Base-by-base conservation (phyloP, 1,284 basidiomycete species). In the Heterobasidion annosum region DNA sequence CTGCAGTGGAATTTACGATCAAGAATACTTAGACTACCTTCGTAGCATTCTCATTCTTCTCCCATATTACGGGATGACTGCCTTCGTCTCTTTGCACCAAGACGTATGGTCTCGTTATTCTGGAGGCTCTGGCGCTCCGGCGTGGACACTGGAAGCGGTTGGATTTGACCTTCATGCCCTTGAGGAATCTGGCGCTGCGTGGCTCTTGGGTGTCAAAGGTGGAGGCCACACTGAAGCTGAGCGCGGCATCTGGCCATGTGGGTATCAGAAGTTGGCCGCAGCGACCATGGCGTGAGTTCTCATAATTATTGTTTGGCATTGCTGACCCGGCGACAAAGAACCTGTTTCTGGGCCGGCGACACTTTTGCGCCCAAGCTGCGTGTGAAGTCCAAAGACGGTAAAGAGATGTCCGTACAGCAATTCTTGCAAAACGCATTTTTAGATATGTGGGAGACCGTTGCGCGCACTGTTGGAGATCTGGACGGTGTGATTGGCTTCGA, bases 51-150 rank as follows among this genome's bases (percentile, higher is more conserved):
- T 99, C 6, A 76, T 79, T 0, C 68, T 93, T n/a, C 78, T 98
- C 55, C 84, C 89, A 0, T 67, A 85, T 56, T 92, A 90, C 57
- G 93, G 93, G 1, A 67, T 99, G 32, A 77, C 81, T 1, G 89
- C 88, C 3, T 93, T 96, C 63, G 79, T 99, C 13, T 82, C 81
- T 1, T 66, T 93, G 53, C 92, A 94, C 64, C 92, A 94, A 70
- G 92, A 95, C 64, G 93, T 98, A 32, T 99, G 94, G 93, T 97
- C 93, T 1, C 83, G 95, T 5, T 93, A 94, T 63, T 86, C 83
- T 8, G 97, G 96, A 15, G 97, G 96, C 2, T 93, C 90, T 1
- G 93, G 92, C 3, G 92, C 92, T 2, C 92, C 92, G 1, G 91
- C 90, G 1, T 98, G 95, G 95, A 95, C 92, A 1, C 71, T 96